These are phyloP conservation scores for Xerocomellus amylosporus DNA, from an alignment of 768 basidiomycete species.

Conservation along the genomic window DNA sequence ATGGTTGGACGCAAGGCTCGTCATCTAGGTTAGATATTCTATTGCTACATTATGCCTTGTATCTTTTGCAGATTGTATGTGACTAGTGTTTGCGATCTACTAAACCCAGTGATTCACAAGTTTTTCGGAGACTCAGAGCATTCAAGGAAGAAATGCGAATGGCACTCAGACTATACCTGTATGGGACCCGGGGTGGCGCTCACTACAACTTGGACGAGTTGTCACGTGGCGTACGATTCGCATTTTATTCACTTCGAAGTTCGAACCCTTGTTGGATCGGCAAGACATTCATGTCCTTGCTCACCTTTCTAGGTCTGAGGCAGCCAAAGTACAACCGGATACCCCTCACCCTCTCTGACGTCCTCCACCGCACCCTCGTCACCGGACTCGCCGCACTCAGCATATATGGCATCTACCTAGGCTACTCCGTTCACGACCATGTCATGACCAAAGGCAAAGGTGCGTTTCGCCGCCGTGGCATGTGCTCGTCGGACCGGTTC, in stretches of 20 bases:
- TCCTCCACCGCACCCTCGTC: slow-evolving; percentile 32
- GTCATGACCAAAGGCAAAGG: slow-evolving; percentile 33
- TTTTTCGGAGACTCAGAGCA: no score
- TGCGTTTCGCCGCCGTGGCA: slow-evolving; percentile 5
- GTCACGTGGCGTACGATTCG: slow-evolving; percentile 5
- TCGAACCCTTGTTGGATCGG: not conserved
- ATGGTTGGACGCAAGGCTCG: not conserved
- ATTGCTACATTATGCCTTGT: slow-evolving; percentile 16
- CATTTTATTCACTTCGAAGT: not conserved
- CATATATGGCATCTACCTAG: slow-evolving; percentile 32
- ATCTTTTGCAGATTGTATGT: not conserved
- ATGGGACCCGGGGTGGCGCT: no score
- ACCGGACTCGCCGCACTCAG: slow-evolving; percentile 28
- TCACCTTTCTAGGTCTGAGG: slow-evolving; percentile 27
- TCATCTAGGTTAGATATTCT: slow-evolving; percentile 10
- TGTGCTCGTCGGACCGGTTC: not conserved
- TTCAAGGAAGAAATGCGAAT: not conserved
- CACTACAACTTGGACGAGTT: not conserved
- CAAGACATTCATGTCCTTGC: slow-evolving; percentile 22
- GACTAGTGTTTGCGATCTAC: no score
- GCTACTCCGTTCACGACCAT: slow-evolving; percentile 32
- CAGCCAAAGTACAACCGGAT: slow-evolving; percentile 23
- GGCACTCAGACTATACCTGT: no score
- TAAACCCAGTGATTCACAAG: no score
- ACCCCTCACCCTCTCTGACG: slow-evolving; percentile 26